phyloP scores from a whole-genome alignment of 148 eudicot genomes.

The Drosera capensis region DNA sequence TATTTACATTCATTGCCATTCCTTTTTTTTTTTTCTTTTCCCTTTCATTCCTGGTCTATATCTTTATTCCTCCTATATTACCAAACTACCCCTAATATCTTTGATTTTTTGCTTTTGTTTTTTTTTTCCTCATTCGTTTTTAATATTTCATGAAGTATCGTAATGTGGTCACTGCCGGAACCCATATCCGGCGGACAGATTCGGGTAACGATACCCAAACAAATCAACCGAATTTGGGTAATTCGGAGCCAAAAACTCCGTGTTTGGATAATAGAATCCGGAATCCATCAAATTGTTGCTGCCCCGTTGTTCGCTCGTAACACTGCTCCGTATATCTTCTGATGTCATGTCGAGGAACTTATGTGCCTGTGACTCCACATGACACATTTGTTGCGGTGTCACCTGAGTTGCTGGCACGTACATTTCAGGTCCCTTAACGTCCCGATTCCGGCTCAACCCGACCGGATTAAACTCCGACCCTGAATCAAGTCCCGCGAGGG shows the following conservation, averaged over 20 bases:
- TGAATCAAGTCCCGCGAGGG: constrained; percentile 23
- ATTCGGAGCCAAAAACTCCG: background rate
- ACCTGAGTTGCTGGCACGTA: too few species aligned
- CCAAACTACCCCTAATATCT: too few species aligned
- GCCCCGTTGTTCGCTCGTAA: constrained; percentile 12
- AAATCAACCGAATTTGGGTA: constrained; percentile 17
- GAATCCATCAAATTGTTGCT: background rate
- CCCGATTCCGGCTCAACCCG: constrained; percentile 17
- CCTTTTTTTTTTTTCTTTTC: background rate
- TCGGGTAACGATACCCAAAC: constrained; percentile 23
- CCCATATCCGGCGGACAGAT: constrained; percentile 13
- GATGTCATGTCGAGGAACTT: too few species aligned
- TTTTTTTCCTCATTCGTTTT: background rate
- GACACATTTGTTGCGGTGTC: too few species aligned
- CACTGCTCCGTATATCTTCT: too few species aligned
- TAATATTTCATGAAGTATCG: too few species aligned
- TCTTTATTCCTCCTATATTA: too few species aligned
- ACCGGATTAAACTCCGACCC: constrained; percentile 20
- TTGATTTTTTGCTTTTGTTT: too few species aligned
- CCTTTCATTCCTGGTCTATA: background rate
- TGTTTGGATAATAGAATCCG: background rate
- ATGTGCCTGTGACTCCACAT: too few species aligned
- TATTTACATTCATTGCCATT: too few species aligned
- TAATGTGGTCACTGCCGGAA: constrained; percentile 9
- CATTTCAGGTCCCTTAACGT: too few species aligned